Conservation (phyloP, 208 protist genomes). For the Trypanosoma avium region DNA sequence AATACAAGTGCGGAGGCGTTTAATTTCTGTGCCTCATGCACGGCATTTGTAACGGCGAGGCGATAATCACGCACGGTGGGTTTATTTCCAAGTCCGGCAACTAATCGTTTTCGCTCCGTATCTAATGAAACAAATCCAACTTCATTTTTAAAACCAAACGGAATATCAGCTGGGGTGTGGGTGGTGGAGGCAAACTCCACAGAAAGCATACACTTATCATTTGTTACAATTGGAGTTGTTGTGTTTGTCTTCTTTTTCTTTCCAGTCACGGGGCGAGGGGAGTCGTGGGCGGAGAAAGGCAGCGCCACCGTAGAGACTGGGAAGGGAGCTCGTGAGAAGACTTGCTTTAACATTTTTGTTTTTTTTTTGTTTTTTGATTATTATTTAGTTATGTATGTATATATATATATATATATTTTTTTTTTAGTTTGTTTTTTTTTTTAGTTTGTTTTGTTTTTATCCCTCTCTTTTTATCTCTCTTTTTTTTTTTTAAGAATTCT, state of each 20-base stretch:
- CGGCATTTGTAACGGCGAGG: conserved; percentile 63
- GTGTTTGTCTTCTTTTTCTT: conserved; percentile 13
- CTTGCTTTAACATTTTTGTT: conserved; percentile 49
- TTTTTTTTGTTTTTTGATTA: neutral
- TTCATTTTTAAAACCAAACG: conserved; percentile 49
- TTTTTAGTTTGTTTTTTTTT: no score
- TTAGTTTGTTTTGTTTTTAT: no score
- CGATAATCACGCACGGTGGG: conserved; percentile 64
- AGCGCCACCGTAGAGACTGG: conserved; percentile 41
- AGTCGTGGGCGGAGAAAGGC: neutral
- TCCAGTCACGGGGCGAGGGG: conserved; percentile 8
- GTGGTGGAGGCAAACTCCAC: conserved; percentile 31
- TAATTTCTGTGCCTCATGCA: conserved; percentile 59
- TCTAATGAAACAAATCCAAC: conserved; percentile 35
- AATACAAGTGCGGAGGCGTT: conserved; percentile 29
- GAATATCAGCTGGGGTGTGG: no score
- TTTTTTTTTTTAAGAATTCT: no score
- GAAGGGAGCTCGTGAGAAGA: conserved; percentile 54
- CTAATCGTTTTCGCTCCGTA: conserved; percentile 8
- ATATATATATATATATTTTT: conserved; percentile 4
- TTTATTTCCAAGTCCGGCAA: conserved; percentile 28
- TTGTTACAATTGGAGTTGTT: neutral
- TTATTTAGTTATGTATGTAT: conserved; percentile 14
- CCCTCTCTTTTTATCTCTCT: no score
- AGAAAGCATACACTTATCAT: conserved; percentile 8